These are phyloP conservation scores for Trametes coccinea DNA, from an alignment of 768 basidiomycete species.

Conservation along the genomic window DNA sequence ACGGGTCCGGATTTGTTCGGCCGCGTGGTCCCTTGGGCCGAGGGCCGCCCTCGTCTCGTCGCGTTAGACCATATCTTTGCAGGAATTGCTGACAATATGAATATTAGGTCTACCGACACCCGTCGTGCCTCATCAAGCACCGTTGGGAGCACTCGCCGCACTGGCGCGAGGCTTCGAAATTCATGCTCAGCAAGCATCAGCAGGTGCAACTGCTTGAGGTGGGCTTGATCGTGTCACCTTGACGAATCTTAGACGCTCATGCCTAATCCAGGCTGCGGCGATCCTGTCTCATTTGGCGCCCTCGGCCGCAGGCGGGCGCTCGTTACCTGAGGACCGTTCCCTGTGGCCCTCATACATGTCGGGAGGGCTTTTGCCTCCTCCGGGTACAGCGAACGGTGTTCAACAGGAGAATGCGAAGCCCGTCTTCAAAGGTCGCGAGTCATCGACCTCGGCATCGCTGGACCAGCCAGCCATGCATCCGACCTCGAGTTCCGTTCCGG, in stretches of 20 bases:
- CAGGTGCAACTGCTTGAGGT: constrained; percentile 97
- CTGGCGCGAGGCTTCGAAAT: constrained; percentile 91
- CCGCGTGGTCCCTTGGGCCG: neutral
- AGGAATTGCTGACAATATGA: neutral
- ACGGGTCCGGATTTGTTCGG: constrained; percentile 1
- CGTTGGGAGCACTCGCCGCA: constrained; percentile 98
- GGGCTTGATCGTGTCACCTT: constrained; percentile 20
- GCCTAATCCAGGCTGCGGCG: constrained; percentile 71
- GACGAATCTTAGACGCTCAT: constrained; percentile 2
- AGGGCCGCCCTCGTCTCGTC: neutral
- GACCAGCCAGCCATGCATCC: constrained; percentile 28
- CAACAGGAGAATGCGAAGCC: constrained; percentile 13
- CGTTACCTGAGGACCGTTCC: constrained; percentile 90
- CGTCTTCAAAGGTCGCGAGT: constrained; percentile 6
- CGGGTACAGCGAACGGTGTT: constrained; percentile 28
- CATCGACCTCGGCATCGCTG: constrained; percentile 20
- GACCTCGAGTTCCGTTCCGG: constrained; percentile 57
- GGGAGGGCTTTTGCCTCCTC: constrained; percentile 64
- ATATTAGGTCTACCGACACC: constrained; percentile 80
- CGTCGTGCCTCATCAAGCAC: constrained; percentile 94
- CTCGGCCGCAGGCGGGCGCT: constrained; percentile 59
- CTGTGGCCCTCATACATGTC: constrained; percentile 88
- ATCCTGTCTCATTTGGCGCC: constrained; percentile 89
- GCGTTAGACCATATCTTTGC: neutral
- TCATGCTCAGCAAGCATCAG: constrained; percentile 92